These are phyloP conservation scores for Hypoxylon sp. DNA, from an alignment of 2,329 filamentous ascomycete species.

Conservation along the genomic window DNA sequence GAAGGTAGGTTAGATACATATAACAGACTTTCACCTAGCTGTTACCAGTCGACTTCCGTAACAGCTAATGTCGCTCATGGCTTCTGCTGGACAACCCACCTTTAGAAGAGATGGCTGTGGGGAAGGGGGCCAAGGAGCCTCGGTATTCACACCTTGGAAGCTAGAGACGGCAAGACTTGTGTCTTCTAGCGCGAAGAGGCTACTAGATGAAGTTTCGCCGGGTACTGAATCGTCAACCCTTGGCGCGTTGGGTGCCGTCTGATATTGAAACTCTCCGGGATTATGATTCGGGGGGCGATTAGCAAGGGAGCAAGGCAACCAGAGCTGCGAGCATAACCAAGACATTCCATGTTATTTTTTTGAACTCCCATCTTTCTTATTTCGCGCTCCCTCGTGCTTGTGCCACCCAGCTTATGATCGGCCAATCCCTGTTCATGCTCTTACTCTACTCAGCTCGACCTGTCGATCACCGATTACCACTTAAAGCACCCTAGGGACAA, in stretches of 20 bases:
- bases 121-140: constrained; percentile 23
- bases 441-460: constrained; percentile 23
- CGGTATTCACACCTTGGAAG: constrained; percentile 22
- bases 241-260: constrained; percentile 11
- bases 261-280: constrained; percentile 15
- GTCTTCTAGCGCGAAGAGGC: constrained; percentile 19
- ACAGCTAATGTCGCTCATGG: constrained; percentile 6
- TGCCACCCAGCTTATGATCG: constrained; percentile 18
- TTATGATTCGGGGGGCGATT: constrained; percentile 12
- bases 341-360: background rate
- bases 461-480: constrained; percentile 31
- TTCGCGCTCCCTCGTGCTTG: constrained; percentile 12
- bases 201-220: constrained; percentile 8
- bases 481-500: background rate
- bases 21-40: background rate
- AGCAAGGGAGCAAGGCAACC: constrained; percentile 11
- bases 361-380: constrained; percentile 7
- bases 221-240: constrained; percentile 23
- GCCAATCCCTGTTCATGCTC: constrained; percentile 28
- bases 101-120: constrained; percentile 16
- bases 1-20: background rate
- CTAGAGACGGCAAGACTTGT: constrained; percentile 25
- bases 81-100: constrained; percentile 12
- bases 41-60: constrained; percentile 14
- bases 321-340: constrained; percentile 1